Conservation (phyloP, 2,329 filamentous ascomycete genomes). For the Diaporthe helianthi region DNA sequence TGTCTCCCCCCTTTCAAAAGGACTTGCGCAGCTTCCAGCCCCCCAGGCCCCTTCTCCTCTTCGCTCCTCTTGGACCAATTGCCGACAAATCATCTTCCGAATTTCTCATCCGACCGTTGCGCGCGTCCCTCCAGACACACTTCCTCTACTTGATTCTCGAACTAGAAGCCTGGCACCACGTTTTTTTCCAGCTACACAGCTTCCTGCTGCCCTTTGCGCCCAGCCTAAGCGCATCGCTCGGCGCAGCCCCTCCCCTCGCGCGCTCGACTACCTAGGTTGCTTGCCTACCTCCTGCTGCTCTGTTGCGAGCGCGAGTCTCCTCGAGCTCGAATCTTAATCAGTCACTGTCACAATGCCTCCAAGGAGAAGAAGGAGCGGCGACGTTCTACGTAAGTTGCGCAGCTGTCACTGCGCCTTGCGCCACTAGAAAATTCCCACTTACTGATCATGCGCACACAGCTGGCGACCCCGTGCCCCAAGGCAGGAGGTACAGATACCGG, state of each 20-base stretch:
- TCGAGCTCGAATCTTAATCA: neutral
- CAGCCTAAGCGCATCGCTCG: constrained; percentile 22
- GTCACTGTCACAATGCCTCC: constrained; percentile 35
- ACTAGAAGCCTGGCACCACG: neutral
- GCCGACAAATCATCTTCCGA: neutral
- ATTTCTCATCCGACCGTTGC: neutral
- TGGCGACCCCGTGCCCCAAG: constrained; percentile 74
- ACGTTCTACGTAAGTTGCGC: constrained; percentile 49
- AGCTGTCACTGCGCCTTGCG: neutral
- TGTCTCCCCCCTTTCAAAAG: constrained; percentile 10
- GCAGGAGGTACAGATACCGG: constrained; percentile 69
- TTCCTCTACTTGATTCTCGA: neutral
- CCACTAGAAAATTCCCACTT: constrained; percentile 30
- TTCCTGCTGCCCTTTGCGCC: constrained; percentile 24
- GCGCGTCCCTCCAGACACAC: neutral
- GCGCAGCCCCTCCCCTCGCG: constrained; percentile 23
- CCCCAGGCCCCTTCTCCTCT: neutral
- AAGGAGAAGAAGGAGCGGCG: constrained; percentile 43
- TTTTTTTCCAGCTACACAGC: neutral
- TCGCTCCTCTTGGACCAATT: neutral
- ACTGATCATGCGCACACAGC: constrained; percentile 54
- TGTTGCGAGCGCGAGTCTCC: neutral
- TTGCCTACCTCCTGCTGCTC: neutral
- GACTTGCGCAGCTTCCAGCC: constrained; percentile 8
- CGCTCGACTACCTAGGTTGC: neutral